Percentiles rank a stretch among this genome's conserved stretches.
Evolutionary conservation across 495 filamentous ascomycete genomes (phyloP).

Genomic region (Hyaloscypha finlandica): DNA sequence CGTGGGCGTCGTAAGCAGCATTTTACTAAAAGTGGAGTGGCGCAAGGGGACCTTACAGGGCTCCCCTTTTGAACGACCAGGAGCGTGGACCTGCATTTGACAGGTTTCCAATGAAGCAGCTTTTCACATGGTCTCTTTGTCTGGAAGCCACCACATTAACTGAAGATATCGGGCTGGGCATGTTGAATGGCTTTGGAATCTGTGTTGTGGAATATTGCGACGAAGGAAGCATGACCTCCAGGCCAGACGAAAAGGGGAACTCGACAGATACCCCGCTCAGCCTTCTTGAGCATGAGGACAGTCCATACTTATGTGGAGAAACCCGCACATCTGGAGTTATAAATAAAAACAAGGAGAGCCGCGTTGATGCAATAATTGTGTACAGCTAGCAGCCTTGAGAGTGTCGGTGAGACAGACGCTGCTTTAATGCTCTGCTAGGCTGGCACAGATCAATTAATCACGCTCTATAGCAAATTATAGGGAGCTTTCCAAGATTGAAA

Average conservation of each 20-base stretch:
- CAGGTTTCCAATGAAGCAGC: not conserved
- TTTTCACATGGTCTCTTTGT: not conserved
- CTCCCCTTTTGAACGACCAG: not conserved
- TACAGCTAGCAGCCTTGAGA: too few species aligned
- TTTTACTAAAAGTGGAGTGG: not conserved
- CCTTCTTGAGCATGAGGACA: not conserved
- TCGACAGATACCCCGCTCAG: not conserved
- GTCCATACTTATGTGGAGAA: not conserved
- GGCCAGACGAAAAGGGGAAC: not conserved
- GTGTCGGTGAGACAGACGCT: too few species aligned
- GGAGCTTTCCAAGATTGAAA: too few species aligned
- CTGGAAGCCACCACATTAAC: not conserved
- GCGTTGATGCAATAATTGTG: not conserved
- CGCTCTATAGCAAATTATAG: too few species aligned
- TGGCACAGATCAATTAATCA: too few species aligned
- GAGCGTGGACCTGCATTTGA: not conserved
- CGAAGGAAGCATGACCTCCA: not conserved
- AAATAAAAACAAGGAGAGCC: constrained; percentile 2
- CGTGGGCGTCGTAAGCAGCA: not conserved
- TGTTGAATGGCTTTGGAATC: not conserved
- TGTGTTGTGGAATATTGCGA: not conserved
- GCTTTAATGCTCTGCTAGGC: too few species aligned
- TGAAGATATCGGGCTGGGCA: not conserved
- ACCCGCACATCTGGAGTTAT: not conserved
- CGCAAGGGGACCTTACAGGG: not conserved